These are phyloP conservation scores for Rosa lucieae DNA, from an alignment of 306 rosid genomes.

Conservation along the genomic window DNA sequence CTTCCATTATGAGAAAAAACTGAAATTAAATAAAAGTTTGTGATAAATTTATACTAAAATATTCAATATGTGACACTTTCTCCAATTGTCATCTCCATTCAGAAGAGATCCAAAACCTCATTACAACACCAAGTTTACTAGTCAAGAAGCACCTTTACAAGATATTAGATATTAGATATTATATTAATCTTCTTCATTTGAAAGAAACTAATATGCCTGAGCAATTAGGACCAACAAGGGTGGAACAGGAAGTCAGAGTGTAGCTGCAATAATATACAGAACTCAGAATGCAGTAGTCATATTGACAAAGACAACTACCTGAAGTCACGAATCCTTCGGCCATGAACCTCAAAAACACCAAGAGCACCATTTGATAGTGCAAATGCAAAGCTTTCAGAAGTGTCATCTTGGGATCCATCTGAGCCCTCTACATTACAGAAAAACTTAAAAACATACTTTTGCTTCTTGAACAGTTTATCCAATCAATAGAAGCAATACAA, in stretches of 20 bases:
- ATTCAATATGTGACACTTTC: not conserved
- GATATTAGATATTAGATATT: not conserved
- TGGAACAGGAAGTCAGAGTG: not conserved
- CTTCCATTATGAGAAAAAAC: not conserved
- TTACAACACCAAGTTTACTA: not conserved
- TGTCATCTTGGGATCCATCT: constrained; percentile 78
- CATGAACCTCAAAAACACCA: constrained; percentile 97
- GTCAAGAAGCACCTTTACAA: not conserved
- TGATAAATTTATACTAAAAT: not conserved
- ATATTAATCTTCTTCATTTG: not conserved
- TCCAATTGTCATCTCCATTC: not conserved
- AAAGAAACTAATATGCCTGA: not conserved
- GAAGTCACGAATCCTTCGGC: constrained; percentile 94
- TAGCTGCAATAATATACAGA: not conserved
- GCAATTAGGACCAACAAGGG: constrained; percentile 2
- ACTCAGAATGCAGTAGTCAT: constrained; percentile 8
- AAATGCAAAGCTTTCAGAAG: constrained; percentile 94
- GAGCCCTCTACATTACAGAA: constrained; percentile 51
- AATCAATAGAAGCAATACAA: constrained; percentile 32
- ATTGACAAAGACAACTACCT: constrained; percentile 51
- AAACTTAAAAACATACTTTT: constrained; percentile 25
- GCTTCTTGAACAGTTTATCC: constrained; percentile 13
- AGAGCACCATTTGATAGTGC: constrained; percentile 95
- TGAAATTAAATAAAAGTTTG: not conserved
- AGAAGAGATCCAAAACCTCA: not conserved